Base-by-base conservation (phyloP, 179 eudicot genomes). In the Silene vulgaris region DNA sequence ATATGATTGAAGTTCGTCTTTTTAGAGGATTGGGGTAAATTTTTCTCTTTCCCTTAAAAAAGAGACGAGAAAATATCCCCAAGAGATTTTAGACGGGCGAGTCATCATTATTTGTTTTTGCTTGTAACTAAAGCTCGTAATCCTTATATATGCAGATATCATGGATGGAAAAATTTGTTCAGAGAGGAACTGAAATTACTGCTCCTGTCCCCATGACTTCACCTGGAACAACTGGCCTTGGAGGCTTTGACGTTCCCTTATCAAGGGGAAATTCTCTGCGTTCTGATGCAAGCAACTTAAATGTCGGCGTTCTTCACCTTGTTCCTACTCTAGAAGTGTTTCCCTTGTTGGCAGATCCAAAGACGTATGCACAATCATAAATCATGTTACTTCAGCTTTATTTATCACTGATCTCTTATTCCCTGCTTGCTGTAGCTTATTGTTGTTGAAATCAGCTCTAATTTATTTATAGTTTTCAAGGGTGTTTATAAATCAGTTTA, bases 131-230 rank as follows among this genome's bases (percentile, higher is more conserved):
- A 20, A 35, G 61, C 59, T 50, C 56, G 62, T 71, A 66, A 60
- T 32, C 45, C 59, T 61, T 21, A 26, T 70, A 60, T 65, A 60
- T 80, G 86, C 93, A 95, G 99, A 95, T 95, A 84, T 92, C 99
- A 28, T 95, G 99, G 99, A 95, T 95, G 99, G 97, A 92, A 76
- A 95, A 93, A 75, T 95, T 95, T 89, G 93, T 95, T 74, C 91
- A 78, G 69, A 92, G 87, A 85, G 97, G 97, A 81, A 95, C 88
- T 82, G 91, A 88, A 79, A 95, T 95, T 67, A 90, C 89, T 29
- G 99, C 99, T 74, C 99, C 97, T 50, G 91, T 90, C 82, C 93
- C 99, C 52, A 84, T 89, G 97, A 80, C 82, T 77, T 85, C 90
- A 68, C 88, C 90, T 50, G 87, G 86, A 76, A 95, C 99, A 61